phyloP scores from a whole-genome alignment of 2,329 filamentous ascomycete genomes.

The Amylocarpus encephaloides region DNA sequence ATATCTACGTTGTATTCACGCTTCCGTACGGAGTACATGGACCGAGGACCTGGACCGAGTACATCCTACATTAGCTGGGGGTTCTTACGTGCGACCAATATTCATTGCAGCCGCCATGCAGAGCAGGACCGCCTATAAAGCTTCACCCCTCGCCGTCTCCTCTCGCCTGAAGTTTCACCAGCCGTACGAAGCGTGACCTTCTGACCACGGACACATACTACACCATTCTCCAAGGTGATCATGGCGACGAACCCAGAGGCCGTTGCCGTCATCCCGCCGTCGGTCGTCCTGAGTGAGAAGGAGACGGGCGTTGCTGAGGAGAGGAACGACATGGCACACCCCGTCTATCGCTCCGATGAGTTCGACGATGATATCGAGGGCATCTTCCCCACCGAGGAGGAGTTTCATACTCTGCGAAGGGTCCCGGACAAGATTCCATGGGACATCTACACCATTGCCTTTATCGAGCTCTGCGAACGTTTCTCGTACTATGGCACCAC shows the following conservation, averaged over 20 bases:
- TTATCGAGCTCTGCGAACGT: slow-evolving; percentile 58
- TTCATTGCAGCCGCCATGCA: not conserved
- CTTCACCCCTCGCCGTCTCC: not conserved
- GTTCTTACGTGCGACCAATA: not conserved
- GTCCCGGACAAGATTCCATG: slow-evolving; percentile 25
- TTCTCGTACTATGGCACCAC: slow-evolving; percentile 59
- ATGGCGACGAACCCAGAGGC: not conserved
- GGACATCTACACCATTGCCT: slow-evolving; percentile 44
- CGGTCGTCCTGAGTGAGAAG: not conserved
- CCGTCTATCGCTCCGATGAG: not conserved
- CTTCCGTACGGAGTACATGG: too few species aligned
- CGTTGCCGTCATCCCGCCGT: not conserved
- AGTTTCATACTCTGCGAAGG: slow-evolving; percentile 23
- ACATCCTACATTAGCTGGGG: not conserved
- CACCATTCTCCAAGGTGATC: not conserved
- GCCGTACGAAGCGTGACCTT: not conserved
- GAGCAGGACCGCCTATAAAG: not conserved
- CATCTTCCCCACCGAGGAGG: slow-evolving; percentile 23
- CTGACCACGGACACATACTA: not conserved
- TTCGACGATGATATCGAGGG: slow-evolving; percentile 10
- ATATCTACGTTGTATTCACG: too few species aligned
- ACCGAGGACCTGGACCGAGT: too few species aligned
- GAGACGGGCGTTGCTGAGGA: not conserved
- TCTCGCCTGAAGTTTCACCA: not conserved
- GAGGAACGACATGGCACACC: not conserved